Base-by-base conservation (phyloP, 305 asterid species). In the Fraxinus xanthoxyloides region DNA sequence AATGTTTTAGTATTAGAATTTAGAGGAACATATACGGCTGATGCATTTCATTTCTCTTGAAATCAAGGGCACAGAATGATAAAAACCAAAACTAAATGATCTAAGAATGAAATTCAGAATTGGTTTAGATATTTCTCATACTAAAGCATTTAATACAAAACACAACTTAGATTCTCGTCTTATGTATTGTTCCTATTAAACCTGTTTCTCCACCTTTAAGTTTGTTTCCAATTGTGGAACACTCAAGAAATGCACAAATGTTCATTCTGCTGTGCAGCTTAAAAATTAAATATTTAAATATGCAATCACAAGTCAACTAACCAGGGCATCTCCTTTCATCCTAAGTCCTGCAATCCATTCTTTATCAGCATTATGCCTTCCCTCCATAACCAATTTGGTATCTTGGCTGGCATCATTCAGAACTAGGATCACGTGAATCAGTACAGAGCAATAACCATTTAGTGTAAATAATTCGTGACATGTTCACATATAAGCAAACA, bases 341-440 rank as follows among this genome's bases (percentile, higher is more conserved):
- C 92, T 90, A 77, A 92, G 89, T 72, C 91, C 94, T 75, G 91
- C 84, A 84, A 94, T 90, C 99, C 99, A 96, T 82, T 87, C 93
- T 85, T 83, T 85, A 90, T 96, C 98, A 75, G 92, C 98, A 89
- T 94, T 91, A 85, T 96, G 98, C 81, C 97, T 93, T 88, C 56
- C 99, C 82, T 92, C 95, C 90, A 96, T 84, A 80, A 90, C 91
- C 88, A 92, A 88, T 38, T 89, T 72, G 77, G 90, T 86, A 59
- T 94, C 97, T 87, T 94, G 88, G 84, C 99, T 95, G 90, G 86
- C 86, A 87, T 84, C 82, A 88, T 28, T 83, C 26, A 83, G 28
- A 80, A 67, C 76, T 35, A 79, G 79, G 61, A 84, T 76, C 82
- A 48, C 19, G 65, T 4, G 46, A 80, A 73, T 72, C 63, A 59